Evolutionary conservation across 495 filamentous ascomycete genomes (phyloP).

Genomic region (Barbatosphaeria neglecta): DNA sequence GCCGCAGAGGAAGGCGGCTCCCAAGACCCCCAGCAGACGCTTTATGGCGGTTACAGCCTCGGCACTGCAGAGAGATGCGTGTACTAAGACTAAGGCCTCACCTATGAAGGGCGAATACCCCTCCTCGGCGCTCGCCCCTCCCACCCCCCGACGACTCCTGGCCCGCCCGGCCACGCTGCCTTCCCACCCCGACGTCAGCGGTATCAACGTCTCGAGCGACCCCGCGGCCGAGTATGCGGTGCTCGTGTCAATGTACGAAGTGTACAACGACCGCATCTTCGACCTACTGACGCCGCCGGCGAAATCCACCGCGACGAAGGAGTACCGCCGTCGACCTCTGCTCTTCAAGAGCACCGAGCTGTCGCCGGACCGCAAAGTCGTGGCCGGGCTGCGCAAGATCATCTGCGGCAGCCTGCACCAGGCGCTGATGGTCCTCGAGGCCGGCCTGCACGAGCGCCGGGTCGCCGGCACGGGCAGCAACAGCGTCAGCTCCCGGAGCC

Average conservation of each 20-base stretch:
- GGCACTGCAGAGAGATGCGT: constrained; percentile 20
- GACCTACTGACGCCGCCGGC: constrained; percentile 62
- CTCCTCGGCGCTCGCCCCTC: constrained; percentile 25
- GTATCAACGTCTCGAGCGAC: constrained; percentile 56
- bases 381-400: constrained; percentile 83
- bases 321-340: constrained; percentile 58
- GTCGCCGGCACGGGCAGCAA: constrained; percentile 88
- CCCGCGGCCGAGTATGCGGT: constrained; percentile 73
- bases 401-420: constrained; percentile 77
- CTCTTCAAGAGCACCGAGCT: constrained; percentile 81
- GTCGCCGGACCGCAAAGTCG: constrained; percentile 77
- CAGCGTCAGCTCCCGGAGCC: constrained; percentile 75
- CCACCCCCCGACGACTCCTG: constrained; percentile 45
- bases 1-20: background rate
- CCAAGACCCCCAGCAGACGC: constrained; percentile 13
- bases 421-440: constrained; percentile 82
- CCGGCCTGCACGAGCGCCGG: constrained; percentile 73
- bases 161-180: constrained; percentile 55
- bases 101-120: constrained; percentile 27
- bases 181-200: constrained; percentile 60
- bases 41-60: constrained; percentile 33
- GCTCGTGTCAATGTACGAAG: constrained; percentile 94
- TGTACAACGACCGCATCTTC: constrained; percentile 97
- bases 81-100: constrained; percentile 31
- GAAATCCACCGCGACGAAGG: constrained; percentile 44